Evolutionary conservation across 2,329 filamentous ascomycete species (phyloP), one percentile per base, ranked within the genome.

Genomic region (Calonectria pteridis): DNA sequence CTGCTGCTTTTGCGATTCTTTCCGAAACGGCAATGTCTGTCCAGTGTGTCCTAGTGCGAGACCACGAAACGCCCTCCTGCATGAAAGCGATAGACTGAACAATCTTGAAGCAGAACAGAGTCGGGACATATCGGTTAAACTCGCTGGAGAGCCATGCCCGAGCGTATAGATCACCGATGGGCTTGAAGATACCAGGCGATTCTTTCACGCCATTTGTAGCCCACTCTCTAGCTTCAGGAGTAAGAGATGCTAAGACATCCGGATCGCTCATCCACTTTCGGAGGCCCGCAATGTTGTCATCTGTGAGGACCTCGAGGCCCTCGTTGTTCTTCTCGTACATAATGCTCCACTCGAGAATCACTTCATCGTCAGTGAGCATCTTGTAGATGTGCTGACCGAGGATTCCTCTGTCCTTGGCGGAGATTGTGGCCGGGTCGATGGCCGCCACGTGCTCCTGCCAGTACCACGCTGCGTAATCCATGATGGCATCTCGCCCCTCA

Each of bases 391-490:
- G 79, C 29, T 72, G 79, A 1, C 84, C 84, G 13, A 87, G 79
- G 6, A 79, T 76, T 1, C 77, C 77, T 73, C 85, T 86, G 53
- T 85, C 81, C 0, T 77, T 67, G 0, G 65, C 69, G 0, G 80
- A 73, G 0, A 85, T 76, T 0, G 73, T 73, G 0, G 73, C 59
- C 1, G 81, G 81, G 49, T 86, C 82, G 18, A 87, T 77, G 0
- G 80, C 81, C 0, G 81, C 81, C 16, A 86, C 68, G 74, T 87
- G 85, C 43, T 87, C 85, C 64, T 86, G 85, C 85, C 85, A 87
- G 70, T 87, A 87, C 85, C 85, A 86, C 0, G 85, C 85, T 0
- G 85, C 84, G 43, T 87, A 87, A 55, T 85, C 83, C 70, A 79
- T 84, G 26, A 85, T 82, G 0, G 83, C 79, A 9, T 82, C 76